Evolutionary conservation across 1,284 basidiomycete genomes (phyloP).

Genomic region (Sporisorium iseilematis-ciliati): DNA sequence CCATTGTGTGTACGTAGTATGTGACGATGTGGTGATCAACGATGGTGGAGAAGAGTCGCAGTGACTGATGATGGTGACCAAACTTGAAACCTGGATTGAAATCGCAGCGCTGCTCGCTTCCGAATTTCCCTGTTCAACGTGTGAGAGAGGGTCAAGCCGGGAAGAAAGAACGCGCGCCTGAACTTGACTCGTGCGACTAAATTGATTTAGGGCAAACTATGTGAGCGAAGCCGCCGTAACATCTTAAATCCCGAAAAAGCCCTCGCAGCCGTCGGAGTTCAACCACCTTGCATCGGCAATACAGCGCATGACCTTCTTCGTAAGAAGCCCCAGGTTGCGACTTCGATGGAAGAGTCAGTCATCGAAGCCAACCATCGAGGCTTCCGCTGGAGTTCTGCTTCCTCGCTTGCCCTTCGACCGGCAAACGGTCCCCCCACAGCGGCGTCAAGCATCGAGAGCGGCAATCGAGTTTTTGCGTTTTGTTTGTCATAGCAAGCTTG

Average conservation of each 20-base stretch:
- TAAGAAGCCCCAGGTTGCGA: neutral
- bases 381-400: neutral
- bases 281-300: neutral
- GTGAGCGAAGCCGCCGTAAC: neutral
- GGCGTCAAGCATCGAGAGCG: no score
- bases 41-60: constrained; percentile 16
- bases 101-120: constrained; percentile 34
- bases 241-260: neutral
- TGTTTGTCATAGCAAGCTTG: no score
- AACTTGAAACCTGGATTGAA: constrained; percentile 9
- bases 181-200: constrained; percentile 19
- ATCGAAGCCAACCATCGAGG: neutral
- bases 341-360: neutral
- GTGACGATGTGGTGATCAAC: constrained; percentile 15
- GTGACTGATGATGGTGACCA: constrained; percentile 28
- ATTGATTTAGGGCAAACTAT: neutral
- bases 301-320: constrained; percentile 13
- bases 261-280: constrained; percentile 24
- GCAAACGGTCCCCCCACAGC: no score
- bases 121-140: constrained; percentile 4
- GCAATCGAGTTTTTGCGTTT: no score
- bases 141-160: constrained; percentile 21
- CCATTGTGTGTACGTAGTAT: constrained; percentile 42
- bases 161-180: constrained; percentile 14
- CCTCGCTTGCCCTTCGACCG: no score